Conservation (phyloP, 805 yeast genomes). For the Zygosaccharomyces rouxii region DNA sequence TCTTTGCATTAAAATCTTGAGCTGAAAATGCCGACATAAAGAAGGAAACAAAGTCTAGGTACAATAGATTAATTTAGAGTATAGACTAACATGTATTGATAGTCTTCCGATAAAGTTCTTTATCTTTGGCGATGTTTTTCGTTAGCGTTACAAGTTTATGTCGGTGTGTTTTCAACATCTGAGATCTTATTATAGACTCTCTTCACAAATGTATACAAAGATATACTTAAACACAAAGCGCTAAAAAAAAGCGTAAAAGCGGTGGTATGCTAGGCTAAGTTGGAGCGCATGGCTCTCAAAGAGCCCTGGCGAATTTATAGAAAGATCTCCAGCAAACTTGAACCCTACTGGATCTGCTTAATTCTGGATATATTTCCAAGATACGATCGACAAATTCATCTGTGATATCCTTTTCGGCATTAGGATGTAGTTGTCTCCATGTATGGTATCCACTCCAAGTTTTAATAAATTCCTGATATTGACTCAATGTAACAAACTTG, state of each 20-base stretch:
- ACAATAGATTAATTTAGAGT: too few relatives aligned
- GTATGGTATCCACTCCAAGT: slow-evolving; percentile 70
- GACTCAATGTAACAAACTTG: slow-evolving; percentile 41
- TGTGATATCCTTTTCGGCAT: slow-evolving; percentile 42
- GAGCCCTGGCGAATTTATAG: slow-evolving; percentile 24
- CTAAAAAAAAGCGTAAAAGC: too few relatives aligned
- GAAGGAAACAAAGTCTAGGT: too few relatives aligned
- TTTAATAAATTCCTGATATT: slow-evolving; percentile 48
- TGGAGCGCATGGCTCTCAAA: neutral
- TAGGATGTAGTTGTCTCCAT: slow-evolving; percentile 40
- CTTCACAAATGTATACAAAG: too few relatives aligned
- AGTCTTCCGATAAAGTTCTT: neutral
- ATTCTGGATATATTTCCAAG: slow-evolving; percentile 30
- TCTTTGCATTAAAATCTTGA: slow-evolving; percentile 44
- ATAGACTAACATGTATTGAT: too few relatives aligned
- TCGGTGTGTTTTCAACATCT: neutral
- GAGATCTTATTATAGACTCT: too few relatives aligned
- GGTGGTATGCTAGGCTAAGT: neutral
- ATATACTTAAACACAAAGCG: too few relatives aligned
- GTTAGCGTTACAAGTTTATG: neutral
- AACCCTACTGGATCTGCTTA: slow-evolving; percentile 13
- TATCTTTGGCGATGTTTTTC: neutral
- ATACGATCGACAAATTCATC: slow-evolving; percentile 43
- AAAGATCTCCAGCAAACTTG: slow-evolving; percentile 29
- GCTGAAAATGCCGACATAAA: slow-evolving; percentile 63